Percentiles rank a stretch among this genome's conserved stretches.
Conservation (phyloP, 2,329 filamentous ascomycete species). For the Cercospora sp. region DNA sequence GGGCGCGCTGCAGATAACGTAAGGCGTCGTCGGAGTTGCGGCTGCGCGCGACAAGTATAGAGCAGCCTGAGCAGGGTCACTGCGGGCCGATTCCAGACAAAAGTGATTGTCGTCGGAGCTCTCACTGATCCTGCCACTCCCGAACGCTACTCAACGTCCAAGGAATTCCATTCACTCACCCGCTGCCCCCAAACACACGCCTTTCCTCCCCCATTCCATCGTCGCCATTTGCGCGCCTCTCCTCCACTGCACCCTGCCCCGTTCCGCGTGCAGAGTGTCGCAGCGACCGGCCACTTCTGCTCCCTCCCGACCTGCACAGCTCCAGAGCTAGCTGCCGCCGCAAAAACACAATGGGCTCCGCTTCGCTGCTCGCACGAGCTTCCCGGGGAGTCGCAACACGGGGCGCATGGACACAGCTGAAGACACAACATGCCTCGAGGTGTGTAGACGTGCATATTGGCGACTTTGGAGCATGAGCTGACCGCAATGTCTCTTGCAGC, state of each 20-base stretch:
- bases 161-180: slow-evolving; percentile 5
- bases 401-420: slow-evolving; percentile 35
- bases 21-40: neutral
- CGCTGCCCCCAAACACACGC: neutral
- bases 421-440: slow-evolving; percentile 38
- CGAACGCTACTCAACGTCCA: slow-evolving; percentile 6
- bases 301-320: slow-evolving; percentile 3
- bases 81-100: slow-evolving; percentile 2
- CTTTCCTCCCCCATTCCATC: neutral
- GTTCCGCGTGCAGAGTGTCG: slow-evolving; percentile 12
- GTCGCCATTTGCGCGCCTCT: neutral
- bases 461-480: slow-evolving; percentile 8
- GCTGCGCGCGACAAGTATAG: slow-evolving; percentile 1
- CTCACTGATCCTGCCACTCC: slow-evolving; percentile 6
- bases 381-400: slow-evolving; percentile 46
- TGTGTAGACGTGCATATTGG: slow-evolving; percentile 30
- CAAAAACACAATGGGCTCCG: slow-evolving; percentile 55
- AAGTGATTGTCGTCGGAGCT: slow-evolving; percentile 2
- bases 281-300: slow-evolving; percentile 8
- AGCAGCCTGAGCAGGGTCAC: neutral
- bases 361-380: slow-evolving; percentile 48
- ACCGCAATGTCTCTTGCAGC: slow-evolving; percentile 35
- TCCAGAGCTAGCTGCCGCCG: slow-evolving; percentile 1
- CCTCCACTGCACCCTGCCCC: neutral
- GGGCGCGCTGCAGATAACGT: neutral